Base-by-base conservation (phyloP, 75 land plant genomes). In the Ceratopteris richardii region DNA sequence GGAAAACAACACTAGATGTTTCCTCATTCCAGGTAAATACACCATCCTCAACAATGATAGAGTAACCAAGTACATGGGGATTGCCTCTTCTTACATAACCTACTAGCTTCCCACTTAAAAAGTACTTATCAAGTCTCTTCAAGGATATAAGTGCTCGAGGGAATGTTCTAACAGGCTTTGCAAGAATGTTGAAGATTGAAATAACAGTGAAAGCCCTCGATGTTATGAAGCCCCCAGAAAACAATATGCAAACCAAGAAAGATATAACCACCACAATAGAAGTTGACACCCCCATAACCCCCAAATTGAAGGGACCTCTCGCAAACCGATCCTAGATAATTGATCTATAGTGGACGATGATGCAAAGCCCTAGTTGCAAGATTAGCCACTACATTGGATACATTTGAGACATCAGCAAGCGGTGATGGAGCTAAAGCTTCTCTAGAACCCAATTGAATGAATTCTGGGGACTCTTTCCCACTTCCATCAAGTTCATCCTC, bases 91-190 rank as follows among this genome's bases (percentile, higher is more conserved):
- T 86, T 1, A 91, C 82, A 2, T 58, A 63, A 21, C 48, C 57
- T 21, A 71, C 79, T 69, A 94, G 64, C 60, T 94, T 96, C 48
- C 57, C 61, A 62, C 92, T 81, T 19, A 55, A 68, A 80, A 94
- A 62, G 71, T 66, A 94, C 47, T 42, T 44, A 69, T 94, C 91
- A 61, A 94, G 66, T 29, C 98, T 66, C 23, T 67, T 77, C 6
- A 94, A 73, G 14, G 98, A 94, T 25, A 86, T 77, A 61, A 83
- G 58, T 14, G 98, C 96, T 63, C 90, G 98, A 23, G 91, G 82
- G 10, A 81, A 54, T 21, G 80, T n/a, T n/a, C n/a, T n/a, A n/a
- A n/a, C n/a, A n/a, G n/a, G n/a, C n/a, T n/a, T n/a, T n/a, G n/a
- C n/a, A n/a, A n/a, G n/a, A n/a, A n/a, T n/a, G n/a, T n/a, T n/a